Evolutionary conservation across 495 filamentous ascomycete genomes (phyloP), one percentile per base, ranked within the genome.

Genomic region (Penicillium verhagenii): DNA sequence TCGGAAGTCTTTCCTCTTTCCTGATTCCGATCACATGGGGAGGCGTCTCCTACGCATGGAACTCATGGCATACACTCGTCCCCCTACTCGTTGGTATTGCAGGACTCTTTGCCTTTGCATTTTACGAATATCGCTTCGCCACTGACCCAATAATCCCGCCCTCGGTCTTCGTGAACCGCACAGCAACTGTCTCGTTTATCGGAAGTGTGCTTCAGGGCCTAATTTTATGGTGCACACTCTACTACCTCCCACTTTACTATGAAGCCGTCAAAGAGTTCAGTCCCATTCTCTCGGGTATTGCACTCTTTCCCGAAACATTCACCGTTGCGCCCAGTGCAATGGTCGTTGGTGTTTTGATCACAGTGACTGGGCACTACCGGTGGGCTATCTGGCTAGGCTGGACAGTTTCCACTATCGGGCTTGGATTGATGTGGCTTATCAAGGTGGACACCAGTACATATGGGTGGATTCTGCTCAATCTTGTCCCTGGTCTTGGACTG

Each of bases 321-420:
- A 83, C 82, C 16, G 69, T 82, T 4, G 70, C 72, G 4, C 72
- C 73, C 3, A 57, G 64, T 10, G 83, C 81, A 1, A 72, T 86
- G 55, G 72, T 77, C 5, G 66, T 62, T 16, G 81, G 80, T 1
- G 52, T 76, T 9, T 38, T 72, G 2, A 74, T 82, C 29, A 74
- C 69, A 0, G 52, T 61, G 0, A 78, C 73, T 0, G 80, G 82
- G 0, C 60, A 65, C 8, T 84, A 80, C 51, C 63, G 75, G 7
- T 79, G 74, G 79, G 69, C 72, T 1, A 65, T 82, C 19, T 84
- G 79, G 78, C 47, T 64, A 7, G 82, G 81, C 7, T 85, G 82
- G 82, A 33, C 56, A 4, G 52, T 82, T 6, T 74, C 76, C 1
- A 78, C 74, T 1, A 24, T 81, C 20, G 79, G 80, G 13, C 53